Evolutionary conservation across 139 green algal genomes (phyloP), one percentile per base, ranked within the genome.

Genomic region (Marvania coccoides): DNA sequence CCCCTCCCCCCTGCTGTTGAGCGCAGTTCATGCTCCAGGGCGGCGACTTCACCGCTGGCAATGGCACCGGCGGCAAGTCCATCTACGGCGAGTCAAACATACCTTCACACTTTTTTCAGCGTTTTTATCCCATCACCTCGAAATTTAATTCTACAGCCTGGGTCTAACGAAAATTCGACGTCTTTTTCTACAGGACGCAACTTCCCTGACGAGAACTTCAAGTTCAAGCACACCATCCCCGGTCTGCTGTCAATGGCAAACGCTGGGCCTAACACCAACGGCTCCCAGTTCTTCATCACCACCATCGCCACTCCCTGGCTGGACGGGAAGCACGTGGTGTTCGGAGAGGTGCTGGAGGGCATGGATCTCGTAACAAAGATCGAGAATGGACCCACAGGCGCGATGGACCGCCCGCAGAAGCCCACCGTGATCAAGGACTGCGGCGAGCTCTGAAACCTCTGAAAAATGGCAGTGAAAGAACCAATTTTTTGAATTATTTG

Each of bases 171-270:
- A 7, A 29, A 54, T 10, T 55, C 34, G 15, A 54, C 58, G 48
- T 56, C 48, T 12, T 45, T 63, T 51, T 71, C 51, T n/a, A n/a
- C n/a, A n/a, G n/a, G 59, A 58, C 47, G 47, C 19, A 62, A 47
- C 24, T 60, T 70, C 23, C n/a, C 55, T 23, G 46, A 66, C 37
- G 62, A 69, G 48, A 73, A 65, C 60, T 75, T 69, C 47, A 59
- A 66, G 48, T 24, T 71, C 24, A 69, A 70, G 40, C 76, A 87
- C 70, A 75, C 65, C 23, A 82, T 80, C 8, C 77, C 84, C 15
- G 90, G 90, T n/a, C 73, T 89, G 36, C 76, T 96, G 46, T 87
- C 77, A 57, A 96, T 96, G 90, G 91, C 91, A 40, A 97, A 97
- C 74, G 88, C 90, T 3, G 88, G 88, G 4, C 81, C 81, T 24